phyloP scores from a whole-genome alignment of 441 rosid species.

The Flueggea neowawraea region DNA sequence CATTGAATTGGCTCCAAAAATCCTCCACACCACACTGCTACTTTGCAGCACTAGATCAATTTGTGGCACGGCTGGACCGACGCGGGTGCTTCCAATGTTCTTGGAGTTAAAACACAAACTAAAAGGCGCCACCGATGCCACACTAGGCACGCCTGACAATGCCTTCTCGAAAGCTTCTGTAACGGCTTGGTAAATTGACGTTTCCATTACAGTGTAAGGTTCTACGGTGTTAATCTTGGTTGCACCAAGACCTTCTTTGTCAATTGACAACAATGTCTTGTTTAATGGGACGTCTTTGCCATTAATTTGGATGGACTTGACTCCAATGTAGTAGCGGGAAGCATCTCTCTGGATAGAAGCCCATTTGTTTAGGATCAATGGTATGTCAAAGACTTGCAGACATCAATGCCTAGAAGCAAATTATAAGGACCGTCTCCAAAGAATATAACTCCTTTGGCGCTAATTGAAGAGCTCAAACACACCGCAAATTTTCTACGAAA shows the following conservation, averaged over 20 bases:
- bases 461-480: constrained; percentile 30
- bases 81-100: constrained; percentile 34
- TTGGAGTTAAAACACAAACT: constrained; percentile 41
- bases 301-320: constrained; percentile 31
- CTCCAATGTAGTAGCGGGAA: constrained; percentile 46
- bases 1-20: constrained; percentile 60
- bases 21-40: constrained; percentile 36
- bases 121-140: constrained; percentile 37
- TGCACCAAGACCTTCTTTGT: constrained; percentile 41
- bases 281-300: constrained; percentile 35
- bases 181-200: constrained; percentile 42
- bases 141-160: constrained; percentile 29
- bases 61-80: constrained; percentile 52
- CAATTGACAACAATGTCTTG: constrained; percentile 31
- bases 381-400: constrained; percentile 30
- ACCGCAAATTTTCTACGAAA: constrained; percentile 34
- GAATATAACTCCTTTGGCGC: constrained; percentile 34
- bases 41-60: constrained; percentile 44
- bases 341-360: constrained; percentile 31
- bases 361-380: constrained; percentile 38
- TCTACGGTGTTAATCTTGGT: constrained; percentile 70
- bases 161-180: constrained; percentile 26
- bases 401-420: constrained; percentile 40
- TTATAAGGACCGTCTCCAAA: constrained; percentile 52
- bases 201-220: constrained; percentile 50